A percentile compares a stretch with the other conserved stretches of the same genome.
Evolutionary conservation across 352 stramenopile genomes (phyloP).

Genomic region (Phytophthora citrophthora): DNA sequence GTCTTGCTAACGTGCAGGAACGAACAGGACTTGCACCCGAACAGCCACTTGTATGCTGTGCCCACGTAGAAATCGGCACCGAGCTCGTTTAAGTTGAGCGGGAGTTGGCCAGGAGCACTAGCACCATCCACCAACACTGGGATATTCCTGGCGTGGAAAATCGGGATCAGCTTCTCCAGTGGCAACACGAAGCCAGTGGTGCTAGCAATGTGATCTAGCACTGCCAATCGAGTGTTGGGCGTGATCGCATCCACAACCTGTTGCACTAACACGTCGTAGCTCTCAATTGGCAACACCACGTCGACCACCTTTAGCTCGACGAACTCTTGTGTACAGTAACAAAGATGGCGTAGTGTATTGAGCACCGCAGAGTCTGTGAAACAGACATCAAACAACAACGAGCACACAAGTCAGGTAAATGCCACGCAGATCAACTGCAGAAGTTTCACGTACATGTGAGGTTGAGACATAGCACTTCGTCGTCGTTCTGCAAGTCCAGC

Average conservation of each 20-base stretch:
- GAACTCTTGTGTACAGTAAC: slow-evolving; percentile 88
- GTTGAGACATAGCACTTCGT: slow-evolving; percentile 89
- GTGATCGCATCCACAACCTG: slow-evolving; percentile 80
- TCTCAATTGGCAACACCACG: slow-evolving; percentile 70
- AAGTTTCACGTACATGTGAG: slow-evolving; percentile 70
- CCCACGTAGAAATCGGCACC: slow-evolving; percentile 87
- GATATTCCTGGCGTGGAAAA: slow-evolving; percentile 82
- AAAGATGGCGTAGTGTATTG: slow-evolving; percentile 85
- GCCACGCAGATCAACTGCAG: not conserved
- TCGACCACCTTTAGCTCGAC: slow-evolving; percentile 90
- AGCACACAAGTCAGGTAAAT: not conserved
- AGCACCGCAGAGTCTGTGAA: slow-evolving; percentile 75
- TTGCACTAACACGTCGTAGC: slow-evolving; percentile 72
- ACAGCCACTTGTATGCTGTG: slow-evolving; percentile 87
- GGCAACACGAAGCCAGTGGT: slow-evolving; percentile 79
- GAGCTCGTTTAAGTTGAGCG: slow-evolving; percentile 70
- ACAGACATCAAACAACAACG: slow-evolving; percentile 8
- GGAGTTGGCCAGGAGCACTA: slow-evolving; percentile 75
- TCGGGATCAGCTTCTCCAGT: slow-evolving; percentile 82
- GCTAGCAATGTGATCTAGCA: slow-evolving; percentile 87
- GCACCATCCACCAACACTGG: slow-evolving; percentile 83
- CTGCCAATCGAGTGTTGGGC: slow-evolving; percentile 81
- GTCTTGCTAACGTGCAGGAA: slow-evolving; percentile 87
- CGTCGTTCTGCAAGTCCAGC: slow-evolving; percentile 85
- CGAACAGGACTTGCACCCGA: slow-evolving; percentile 85